Percentiles rank a stretch among this genome's conserved stretches.
Conservation (phyloP, 2,329 filamentous ascomycete species). For the Aspergillus sp. region DNA sequence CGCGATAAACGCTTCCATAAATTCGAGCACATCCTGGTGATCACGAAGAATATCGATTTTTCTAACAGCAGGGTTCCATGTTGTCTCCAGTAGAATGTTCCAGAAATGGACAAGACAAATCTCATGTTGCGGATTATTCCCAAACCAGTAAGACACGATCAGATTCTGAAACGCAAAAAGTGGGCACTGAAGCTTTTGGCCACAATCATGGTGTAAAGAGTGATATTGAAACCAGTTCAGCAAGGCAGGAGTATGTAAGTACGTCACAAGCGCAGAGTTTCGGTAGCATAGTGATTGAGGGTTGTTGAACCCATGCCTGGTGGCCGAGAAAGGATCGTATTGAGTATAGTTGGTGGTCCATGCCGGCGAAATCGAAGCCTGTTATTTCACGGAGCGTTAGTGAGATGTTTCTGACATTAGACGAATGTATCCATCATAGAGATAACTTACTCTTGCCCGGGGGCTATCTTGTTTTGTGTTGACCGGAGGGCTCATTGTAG, state of each 20-base stretch:
- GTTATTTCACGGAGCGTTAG: too few relatives aligned
- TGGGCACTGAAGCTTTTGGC: not conserved
- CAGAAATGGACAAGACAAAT: not conserved
- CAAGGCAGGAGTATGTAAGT: constrained; percentile 21
- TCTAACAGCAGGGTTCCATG: constrained; percentile 3
- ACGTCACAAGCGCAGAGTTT: constrained; percentile 17
- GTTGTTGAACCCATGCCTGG: constrained; percentile 5
- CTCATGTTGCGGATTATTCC: not conserved
- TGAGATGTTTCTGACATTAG: too few relatives aligned
- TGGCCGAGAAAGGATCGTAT: too few relatives aligned
- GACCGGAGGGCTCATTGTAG: too few relatives aligned
- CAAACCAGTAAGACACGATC: not conserved
- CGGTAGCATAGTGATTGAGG: constrained; percentile 20
- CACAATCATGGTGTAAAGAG: not conserved
- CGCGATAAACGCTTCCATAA: constrained; percentile 9
- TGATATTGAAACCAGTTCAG: constrained; percentile 16
- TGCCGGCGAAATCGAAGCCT: not conserved
- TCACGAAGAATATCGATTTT: not conserved
- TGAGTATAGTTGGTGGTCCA: not conserved
- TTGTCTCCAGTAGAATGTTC: not conserved
- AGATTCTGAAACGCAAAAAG: not conserved
- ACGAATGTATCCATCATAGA: too few relatives aligned
- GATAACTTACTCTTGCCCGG: too few relatives aligned
- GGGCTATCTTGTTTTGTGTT: too few relatives aligned
- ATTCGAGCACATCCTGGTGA: constrained; percentile 14